Percentiles rank a stretch among this genome's conserved stretches.
Conservation (phyloP, 2,329 filamentous ascomycete species). For the Fusarium austroafricanum region DNA sequence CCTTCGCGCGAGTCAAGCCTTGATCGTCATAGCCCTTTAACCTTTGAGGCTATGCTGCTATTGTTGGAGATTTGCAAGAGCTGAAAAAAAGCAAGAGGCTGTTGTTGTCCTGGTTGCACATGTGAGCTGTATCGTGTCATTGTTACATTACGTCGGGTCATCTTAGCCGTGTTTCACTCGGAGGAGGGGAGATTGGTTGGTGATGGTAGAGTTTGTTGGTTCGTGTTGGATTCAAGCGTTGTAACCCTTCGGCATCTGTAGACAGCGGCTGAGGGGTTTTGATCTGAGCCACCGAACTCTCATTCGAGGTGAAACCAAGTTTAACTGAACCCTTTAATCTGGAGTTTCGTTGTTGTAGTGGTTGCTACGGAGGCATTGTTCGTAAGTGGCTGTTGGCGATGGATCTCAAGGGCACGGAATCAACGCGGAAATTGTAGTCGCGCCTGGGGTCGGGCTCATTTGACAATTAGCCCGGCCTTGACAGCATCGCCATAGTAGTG, state of each 20-base stretch:
- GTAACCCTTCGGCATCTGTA: slow-evolving; percentile 3
- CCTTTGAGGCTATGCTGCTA: slow-evolving; percentile 20
- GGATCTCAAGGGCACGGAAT: background rate
- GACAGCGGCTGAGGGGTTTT: slow-evolving; percentile 3
- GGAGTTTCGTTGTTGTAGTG: background rate
- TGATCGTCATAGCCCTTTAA: slow-evolving; percentile 18
- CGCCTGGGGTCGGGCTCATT: background rate
- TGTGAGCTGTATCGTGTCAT: slow-evolving; percentile 15
- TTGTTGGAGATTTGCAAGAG: slow-evolving; percentile 13
- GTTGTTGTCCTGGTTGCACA: background rate
- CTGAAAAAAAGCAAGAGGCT: background rate
- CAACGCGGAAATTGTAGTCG: background rate
- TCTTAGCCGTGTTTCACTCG: slow-evolving; percentile 4
- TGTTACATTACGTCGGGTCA: slow-evolving; percentile 3
- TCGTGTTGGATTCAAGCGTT: background rate
- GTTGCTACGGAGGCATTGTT: background rate
- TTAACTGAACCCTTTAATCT: background rate
- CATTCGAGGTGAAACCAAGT: background rate
- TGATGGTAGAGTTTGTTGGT: background rate
- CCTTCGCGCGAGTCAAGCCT: slow-evolving; percentile 24
- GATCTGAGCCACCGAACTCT: slow-evolving; percentile 11
- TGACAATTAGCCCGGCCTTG: background rate
- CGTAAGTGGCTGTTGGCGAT: background rate
- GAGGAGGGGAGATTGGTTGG: background rate
- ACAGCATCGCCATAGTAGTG: background rate